These are phyloP conservation scores for Phytophthora nicotianae DNA, from an alignment of 352 stramenopile species.

Conservation along the genomic window DNA sequence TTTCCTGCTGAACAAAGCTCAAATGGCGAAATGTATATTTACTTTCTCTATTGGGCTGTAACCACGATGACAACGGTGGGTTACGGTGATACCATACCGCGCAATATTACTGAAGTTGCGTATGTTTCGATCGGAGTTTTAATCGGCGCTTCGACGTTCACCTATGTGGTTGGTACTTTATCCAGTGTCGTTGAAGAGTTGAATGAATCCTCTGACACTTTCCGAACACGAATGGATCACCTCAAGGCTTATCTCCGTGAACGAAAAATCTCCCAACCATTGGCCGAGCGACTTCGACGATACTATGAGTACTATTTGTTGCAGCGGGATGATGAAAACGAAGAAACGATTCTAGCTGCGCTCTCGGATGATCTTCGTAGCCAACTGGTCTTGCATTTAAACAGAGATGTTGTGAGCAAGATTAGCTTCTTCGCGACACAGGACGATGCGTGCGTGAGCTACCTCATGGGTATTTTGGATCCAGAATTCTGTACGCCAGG, in stretches of 20 bases:
- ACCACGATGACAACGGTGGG: slow-evolving; percentile 85
- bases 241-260: slow-evolving; percentile 83
- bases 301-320: slow-evolving; percentile 87
- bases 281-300: slow-evolving; percentile 56
- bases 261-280: slow-evolving; percentile 55
- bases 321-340: slow-evolving; percentile 74
- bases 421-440: slow-evolving; percentile 83
- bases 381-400: slow-evolving; percentile 78
- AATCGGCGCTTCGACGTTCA: slow-evolving; percentile 70
- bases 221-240: slow-evolving; percentile 68
- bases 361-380: slow-evolving; percentile 79
- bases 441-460: slow-evolving; percentile 81
- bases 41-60: slow-evolving; percentile 77
- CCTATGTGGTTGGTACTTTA: slow-evolving; percentile 82
- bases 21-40: slow-evolving; percentile 66
- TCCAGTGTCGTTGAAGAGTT: slow-evolving; percentile 78
- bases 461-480: slow-evolving; percentile 82
- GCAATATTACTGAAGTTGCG: slow-evolving; percentile 60
- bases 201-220: slow-evolving; percentile 53
- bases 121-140: slow-evolving; percentile 63
- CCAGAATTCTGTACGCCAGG: slow-evolving; percentile 79
- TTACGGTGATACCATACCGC: slow-evolving; percentile 70
- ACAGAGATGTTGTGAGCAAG: slow-evolving; percentile 83
- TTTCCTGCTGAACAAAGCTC: slow-evolving; percentile 22
- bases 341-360: slow-evolving; percentile 68